Conservation (phyloP, 768 basidiomycete genomes). For the Suillus subluteus region DNA sequence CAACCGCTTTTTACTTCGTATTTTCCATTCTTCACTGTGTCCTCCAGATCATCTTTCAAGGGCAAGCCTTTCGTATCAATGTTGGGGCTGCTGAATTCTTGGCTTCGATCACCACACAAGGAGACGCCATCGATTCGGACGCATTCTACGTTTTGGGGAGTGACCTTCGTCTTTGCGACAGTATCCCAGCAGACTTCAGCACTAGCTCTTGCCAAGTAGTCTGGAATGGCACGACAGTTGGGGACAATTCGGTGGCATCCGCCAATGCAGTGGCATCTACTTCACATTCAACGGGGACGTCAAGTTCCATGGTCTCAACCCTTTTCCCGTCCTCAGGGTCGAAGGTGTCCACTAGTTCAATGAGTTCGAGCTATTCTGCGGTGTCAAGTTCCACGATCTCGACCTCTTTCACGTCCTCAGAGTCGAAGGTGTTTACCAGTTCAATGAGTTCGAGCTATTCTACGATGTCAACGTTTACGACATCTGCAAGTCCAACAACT, state of each 20-base stretch:
- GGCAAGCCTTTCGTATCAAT: conserved; percentile 67
- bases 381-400: not conserved
- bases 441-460: not conserved
- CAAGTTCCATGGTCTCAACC: not conserved
- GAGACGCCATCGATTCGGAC: conserved; percentile 48
- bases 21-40: conserved; percentile 70
- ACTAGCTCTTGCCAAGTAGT: conserved; percentile 51
- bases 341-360: not conserved
- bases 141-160: conserved; percentile 47
- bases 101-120: conserved; percentile 50
- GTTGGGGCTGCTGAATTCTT: conserved; percentile 58
- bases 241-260: conserved; percentile 12
- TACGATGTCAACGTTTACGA: too few relatives aligned
- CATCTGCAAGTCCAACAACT: not conserved
- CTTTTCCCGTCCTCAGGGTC: not conserved
- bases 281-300: not conserved
- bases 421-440: not conserved
- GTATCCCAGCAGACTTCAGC: conserved; percentile 44
- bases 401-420: not conserved
- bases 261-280: not conserved
- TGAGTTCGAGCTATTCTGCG: not conserved
- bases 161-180: conserved; percentile 61
- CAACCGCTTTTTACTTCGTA: conserved; percentile 66
- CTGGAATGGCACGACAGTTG: conserved; percentile 48
- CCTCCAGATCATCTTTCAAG: conserved; percentile 71